These are phyloP conservation scores for Tetraselmis chui DNA, from an alignment of 139 green algal genomes.

Conservation along the genomic window DNA sequence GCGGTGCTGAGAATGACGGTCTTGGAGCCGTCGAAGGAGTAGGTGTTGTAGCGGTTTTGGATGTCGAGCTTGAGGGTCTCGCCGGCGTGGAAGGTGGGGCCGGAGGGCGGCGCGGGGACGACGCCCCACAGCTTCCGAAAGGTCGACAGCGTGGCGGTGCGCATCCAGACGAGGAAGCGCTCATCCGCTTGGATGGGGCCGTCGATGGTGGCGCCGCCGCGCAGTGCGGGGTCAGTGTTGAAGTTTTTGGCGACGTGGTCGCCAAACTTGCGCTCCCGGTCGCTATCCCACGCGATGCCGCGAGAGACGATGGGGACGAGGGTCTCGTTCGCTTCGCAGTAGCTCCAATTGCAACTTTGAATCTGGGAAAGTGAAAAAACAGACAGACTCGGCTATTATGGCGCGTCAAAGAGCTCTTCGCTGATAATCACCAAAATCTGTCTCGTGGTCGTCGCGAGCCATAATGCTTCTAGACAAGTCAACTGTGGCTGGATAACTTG, in stretches of 20 bases:
- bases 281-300: conserved; percentile 62
- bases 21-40: conserved; percentile 55
- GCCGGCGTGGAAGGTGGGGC: neutral
- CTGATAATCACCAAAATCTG: too few species aligned
- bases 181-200: conserved; percentile 26
- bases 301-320: neutral
- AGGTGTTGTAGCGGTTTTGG: conserved; percentile 74
- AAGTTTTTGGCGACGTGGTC: conserved; percentile 52
- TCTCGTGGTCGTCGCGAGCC: too few species aligned
- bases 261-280: conserved; percentile 61
- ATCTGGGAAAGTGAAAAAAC: too few species aligned
- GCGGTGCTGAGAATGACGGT: conserved; percentile 59
- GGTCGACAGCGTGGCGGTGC: conserved; percentile 35
- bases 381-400: too few species aligned
- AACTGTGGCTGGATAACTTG: too few species aligned
- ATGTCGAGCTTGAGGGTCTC: conserved; percentile 38
- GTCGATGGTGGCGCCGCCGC: conserved; percentile 52
- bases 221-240: conserved; percentile 44
- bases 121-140: neutral
- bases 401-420: too few species aligned
- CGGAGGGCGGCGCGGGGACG: neutral
- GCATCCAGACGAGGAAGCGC: conserved; percentile 57
- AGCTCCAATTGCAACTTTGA: neutral
- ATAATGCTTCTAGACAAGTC: too few species aligned
- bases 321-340: neutral